A percentile compares a stretch with the other conserved stretches of the same genome.
Evolutionary conservation across 2,329 filamentous ascomycete genomes (phyloP).

Genomic region (Apiospora kogelbergensis): DNA sequence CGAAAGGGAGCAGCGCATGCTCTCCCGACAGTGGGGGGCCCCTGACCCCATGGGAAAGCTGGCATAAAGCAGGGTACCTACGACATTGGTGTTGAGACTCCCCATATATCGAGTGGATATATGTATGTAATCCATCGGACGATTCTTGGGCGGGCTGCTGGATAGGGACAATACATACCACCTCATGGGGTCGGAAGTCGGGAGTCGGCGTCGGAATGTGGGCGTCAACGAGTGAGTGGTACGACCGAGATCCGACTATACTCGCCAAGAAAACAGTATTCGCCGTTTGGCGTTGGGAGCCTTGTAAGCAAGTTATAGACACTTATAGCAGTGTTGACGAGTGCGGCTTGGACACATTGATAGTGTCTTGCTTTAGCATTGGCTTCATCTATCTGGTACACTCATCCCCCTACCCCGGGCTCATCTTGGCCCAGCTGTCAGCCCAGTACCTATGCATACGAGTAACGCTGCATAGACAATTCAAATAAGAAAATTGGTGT

Average conservation of each 20-base stretch:
- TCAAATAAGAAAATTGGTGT: neutral
- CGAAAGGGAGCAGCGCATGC: neutral
- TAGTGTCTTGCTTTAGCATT: neutral
- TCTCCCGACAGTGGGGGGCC: neutral
- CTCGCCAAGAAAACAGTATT: neutral
- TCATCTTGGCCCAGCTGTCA: neutral
- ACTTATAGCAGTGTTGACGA: neutral
- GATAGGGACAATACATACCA: neutral
- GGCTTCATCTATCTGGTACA: neutral
- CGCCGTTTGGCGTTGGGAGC: neutral
- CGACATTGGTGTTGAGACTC: neutral
- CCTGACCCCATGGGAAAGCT: conserved; percentile 3
- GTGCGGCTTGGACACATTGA: neutral
- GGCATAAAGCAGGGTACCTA: neutral
- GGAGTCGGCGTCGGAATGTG: neutral
- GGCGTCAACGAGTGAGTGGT: neutral
- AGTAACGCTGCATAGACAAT: neutral
- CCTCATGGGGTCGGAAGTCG: neutral
- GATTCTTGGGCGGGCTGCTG: neutral
- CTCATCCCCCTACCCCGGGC: neutral
- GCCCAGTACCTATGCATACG: neutral
- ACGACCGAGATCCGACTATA: neutral
- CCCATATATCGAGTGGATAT: neutral
- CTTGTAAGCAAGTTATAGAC: neutral
- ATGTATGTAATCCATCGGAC: conserved; percentile 1